Conservation (phyloP, 805 yeast genomes). For the Metschnikowia arizonensis region DNA sequence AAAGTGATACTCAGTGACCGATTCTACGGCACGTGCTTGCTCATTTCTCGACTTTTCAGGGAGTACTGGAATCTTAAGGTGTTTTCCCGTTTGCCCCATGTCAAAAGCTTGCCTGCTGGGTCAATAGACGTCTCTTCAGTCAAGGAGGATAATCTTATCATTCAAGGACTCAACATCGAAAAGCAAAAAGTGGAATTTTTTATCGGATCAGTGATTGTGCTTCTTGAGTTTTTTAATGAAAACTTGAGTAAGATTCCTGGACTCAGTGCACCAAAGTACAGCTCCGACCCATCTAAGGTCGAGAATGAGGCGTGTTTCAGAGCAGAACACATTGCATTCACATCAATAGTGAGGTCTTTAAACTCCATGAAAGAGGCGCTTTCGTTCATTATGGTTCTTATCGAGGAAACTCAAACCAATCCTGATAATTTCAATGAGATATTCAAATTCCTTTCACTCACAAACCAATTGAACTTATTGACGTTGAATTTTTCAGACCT, state of each 20-base stretch:
- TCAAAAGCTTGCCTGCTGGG: slow-evolving; percentile 37
- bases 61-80: slow-evolving; percentile 75
- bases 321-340: slow-evolving; percentile 88
- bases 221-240: slow-evolving; percentile 65
- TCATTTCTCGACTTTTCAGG: slow-evolving; percentile 73
- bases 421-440: slow-evolving; percentile 54
- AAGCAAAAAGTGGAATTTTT: slow-evolving; percentile 60
- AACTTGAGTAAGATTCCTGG: slow-evolving; percentile 62
- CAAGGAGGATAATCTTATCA: slow-evolving; percentile 43
- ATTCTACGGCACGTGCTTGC: slow-evolving; percentile 80
- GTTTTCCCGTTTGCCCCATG: slow-evolving; percentile 46
- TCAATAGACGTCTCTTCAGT: slow-evolving; percentile 33
- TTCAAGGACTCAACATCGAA: slow-evolving; percentile 41
- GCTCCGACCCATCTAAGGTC: slow-evolving; percentile 44
- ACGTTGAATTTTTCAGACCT: slow-evolving; percentile 69
- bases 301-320: slow-evolving; percentile 70
- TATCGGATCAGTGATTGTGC: slow-evolving; percentile 64
- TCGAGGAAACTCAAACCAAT: slow-evolving; percentile 59
- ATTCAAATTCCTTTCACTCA: slow-evolving; percentile 61
- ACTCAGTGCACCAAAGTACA: slow-evolving; percentile 52
- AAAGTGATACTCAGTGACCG: slow-evolving; percentile 88
- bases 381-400: slow-evolving; percentile 76
- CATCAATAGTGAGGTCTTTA: slow-evolving; percentile 69
- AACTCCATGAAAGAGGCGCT: slow-evolving; percentile 83
- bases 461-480: slow-evolving; percentile 65